Base-by-base conservation (phyloP, 495 filamentous ascomycete species). In the Neurospora sp. region DNA sequence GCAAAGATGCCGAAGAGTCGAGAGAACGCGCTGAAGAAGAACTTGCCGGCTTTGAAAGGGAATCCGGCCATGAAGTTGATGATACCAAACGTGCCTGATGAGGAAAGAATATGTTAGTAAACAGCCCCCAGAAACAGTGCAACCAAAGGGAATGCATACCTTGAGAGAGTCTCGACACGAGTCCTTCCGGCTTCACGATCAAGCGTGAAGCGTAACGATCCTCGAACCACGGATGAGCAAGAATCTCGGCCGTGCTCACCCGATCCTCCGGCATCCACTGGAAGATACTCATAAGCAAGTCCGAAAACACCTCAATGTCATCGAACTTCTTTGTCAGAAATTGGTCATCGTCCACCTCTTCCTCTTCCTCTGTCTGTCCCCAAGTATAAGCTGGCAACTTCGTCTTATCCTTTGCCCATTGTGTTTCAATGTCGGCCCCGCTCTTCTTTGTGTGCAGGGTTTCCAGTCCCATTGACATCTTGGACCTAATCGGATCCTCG, bases 251-350 rank as follows among this genome's bases (percentile, higher is more conserved):
- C n/a, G 62, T 38, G 7, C 41, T 66, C 2, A 59, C 59, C 42
- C 79, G 73, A 4, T 78, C 73, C 37, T 79, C 72, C 11, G 78
- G 78, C 5, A 66, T 66, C 59, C 78, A 76, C 66, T 72, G 71
- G 11, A 76, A 80, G 73, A 80, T 78, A 12, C 39, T 37, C 27
- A 38, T 39, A 8, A 80, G 27, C 10, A 82, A 73, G 41, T 80
- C 79, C 2, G 69, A 72, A 2, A 81, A 31, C 7, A 4, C 0
- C 7, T 46, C 42, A 46, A 46, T n/a, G 42, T 46, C 42, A 10
- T n/a, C 42, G 42, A 44, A 18, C 5, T 44, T n/a, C 16, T 42
- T 42, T 5, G 16, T 42, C 14, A 18, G 38, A 39, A 10, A 14
- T 12, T 14, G 14, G 41, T 42, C 41, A 18, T 76, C 54, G 10